A percentile compares a stretch with the other conserved stretches of the same genome.
Evolutionary conservation across 2,329 filamentous ascomycete genomes (phyloP).

Genomic region (Hymenoscyphus linearis): DNA sequence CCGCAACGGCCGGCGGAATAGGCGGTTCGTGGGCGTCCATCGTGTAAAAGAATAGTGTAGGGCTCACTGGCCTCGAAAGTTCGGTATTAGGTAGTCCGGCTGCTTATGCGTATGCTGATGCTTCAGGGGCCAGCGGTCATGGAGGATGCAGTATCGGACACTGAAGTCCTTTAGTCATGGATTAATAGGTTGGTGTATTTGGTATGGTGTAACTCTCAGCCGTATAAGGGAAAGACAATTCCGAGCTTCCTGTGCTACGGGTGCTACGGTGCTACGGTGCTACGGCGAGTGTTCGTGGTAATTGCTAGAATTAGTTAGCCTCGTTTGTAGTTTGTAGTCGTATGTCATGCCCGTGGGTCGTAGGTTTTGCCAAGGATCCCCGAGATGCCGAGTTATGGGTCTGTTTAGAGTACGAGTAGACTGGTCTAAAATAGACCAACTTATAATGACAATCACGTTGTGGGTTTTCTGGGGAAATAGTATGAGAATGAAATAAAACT

Average conservation of each 20-base stretch:
- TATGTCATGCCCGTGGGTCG: too few species aligned
- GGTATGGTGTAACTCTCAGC: not conserved
- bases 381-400: too few species aligned
- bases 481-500: too few species aligned
- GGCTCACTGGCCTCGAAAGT: not conserved
- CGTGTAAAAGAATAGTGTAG: not conserved
- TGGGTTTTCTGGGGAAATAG: too few species aligned
- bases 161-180: not conserved
- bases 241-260: not conserved
- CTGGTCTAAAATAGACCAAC: too few species aligned
- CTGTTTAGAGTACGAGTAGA: too few species aligned
- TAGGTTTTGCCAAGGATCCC: too few species aligned
- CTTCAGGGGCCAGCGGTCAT: not conserved
- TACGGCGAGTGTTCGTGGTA: too few species aligned
- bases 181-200: not conserved
- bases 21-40: slow-evolving; percentile 25
- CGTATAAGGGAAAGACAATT: not conserved
- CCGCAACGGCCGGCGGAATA: slow-evolving; percentile 13
- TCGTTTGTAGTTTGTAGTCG: too few species aligned
- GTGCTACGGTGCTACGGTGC: too few species aligned
- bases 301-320: too few species aligned
- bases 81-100: not conserved
- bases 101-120: not conserved
- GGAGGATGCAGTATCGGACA: not conserved
- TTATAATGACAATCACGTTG: too few species aligned